A percentile compares a stretch with the other conserved stretches of the same genome.
These are phyloP conservation scores for Exophiala sp. DNA, from an alignment of 2,329 filamentous ascomycete species.

Conservation along the genomic window DNA sequence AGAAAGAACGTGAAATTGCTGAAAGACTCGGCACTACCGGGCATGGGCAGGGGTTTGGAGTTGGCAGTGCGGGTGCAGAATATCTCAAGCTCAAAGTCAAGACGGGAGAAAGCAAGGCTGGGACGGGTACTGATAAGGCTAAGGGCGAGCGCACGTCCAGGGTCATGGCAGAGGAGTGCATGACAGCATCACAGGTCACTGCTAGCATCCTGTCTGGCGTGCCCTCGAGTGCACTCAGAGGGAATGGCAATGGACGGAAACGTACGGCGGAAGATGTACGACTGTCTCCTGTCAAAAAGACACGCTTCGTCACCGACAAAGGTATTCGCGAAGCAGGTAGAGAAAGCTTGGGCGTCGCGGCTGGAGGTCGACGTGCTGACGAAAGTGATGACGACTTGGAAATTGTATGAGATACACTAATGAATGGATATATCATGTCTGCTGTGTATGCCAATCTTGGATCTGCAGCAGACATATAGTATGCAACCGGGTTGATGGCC, in stretches of 20 bases:
- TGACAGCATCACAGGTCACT: background rate
- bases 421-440: background rate
- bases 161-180: background rate
- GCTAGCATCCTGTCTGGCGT: slow-evolving; percentile 7
- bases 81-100: slow-evolving; percentile 38
- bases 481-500: too few species aligned
- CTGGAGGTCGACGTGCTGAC: slow-evolving; percentile 47
- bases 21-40: slow-evolving; percentile 35
- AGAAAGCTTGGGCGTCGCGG: slow-evolving; percentile 59
- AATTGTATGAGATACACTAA: slow-evolving; percentile 36
- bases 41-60: slow-evolving; percentile 9
- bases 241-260: slow-evolving; percentile 20
- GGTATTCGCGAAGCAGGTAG: slow-evolving; percentile 73
- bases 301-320: slow-evolving; percentile 73
- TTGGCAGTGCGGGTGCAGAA: slow-evolving; percentile 40
- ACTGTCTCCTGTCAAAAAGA: slow-evolving; percentile 45
- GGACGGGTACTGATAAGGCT: background rate
- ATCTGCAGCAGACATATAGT: background rate
- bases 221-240: slow-evolving; percentile 5
- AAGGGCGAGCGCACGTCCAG: background rate
- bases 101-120: background rate
- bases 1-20: slow-evolving; percentile 45
- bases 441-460: too few species aligned
- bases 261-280: slow-evolving; percentile 40
- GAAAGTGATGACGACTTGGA: slow-evolving; percentile 52